Evolutionary conservation across 2,329 filamentous ascomycete genomes (phyloP).

Genomic region (Pleoardoris graminearum): DNA sequence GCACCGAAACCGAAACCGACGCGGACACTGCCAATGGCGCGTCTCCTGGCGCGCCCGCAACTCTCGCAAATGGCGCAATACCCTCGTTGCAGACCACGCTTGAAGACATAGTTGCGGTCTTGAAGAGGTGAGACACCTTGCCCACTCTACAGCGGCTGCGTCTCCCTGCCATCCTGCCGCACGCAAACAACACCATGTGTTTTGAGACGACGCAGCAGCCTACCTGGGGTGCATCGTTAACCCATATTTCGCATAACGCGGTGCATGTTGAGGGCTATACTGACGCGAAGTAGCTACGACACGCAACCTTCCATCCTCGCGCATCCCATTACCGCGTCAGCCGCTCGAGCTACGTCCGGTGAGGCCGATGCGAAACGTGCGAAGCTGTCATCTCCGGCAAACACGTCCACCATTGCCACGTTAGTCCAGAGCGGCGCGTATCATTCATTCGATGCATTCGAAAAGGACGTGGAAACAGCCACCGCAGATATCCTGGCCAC

Average conservation of each 20-base stretch:
- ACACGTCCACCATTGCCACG: constrained; percentile 41
- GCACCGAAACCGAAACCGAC: constrained; percentile 42
- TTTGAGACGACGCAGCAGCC: neutral
- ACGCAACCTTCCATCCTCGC: constrained; percentile 52
- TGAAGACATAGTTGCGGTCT: constrained; percentile 47
- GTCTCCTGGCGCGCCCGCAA: constrained; percentile 24
- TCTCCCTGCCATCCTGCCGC: neutral
- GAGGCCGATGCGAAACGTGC: constrained; percentile 52
- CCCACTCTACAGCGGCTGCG: neutral
- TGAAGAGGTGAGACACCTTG: constrained; percentile 43
- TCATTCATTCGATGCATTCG: constrained; percentile 47
- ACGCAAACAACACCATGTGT: no score
- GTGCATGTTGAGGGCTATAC: neutral
- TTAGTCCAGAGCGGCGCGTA: constrained; percentile 48
- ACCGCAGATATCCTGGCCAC: constrained; percentile 45
- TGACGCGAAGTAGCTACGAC: constrained; percentile 45
- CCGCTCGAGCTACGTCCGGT: constrained; percentile 36
- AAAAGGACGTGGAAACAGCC: constrained; percentile 48
- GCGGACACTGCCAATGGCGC: constrained; percentile 35
- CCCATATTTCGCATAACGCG: neutral
- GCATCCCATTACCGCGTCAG: constrained; percentile 37
- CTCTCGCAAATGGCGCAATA: constrained; percentile 20
- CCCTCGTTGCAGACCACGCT: constrained; percentile 40
- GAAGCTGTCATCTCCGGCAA: constrained; percentile 45
- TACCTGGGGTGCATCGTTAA: neutral